A percentile compares a stretch with the other conserved stretches of the same genome.
Conservation (phyloP, 495 filamentous ascomycete species). For the Amniculicola lignicola region DNA sequence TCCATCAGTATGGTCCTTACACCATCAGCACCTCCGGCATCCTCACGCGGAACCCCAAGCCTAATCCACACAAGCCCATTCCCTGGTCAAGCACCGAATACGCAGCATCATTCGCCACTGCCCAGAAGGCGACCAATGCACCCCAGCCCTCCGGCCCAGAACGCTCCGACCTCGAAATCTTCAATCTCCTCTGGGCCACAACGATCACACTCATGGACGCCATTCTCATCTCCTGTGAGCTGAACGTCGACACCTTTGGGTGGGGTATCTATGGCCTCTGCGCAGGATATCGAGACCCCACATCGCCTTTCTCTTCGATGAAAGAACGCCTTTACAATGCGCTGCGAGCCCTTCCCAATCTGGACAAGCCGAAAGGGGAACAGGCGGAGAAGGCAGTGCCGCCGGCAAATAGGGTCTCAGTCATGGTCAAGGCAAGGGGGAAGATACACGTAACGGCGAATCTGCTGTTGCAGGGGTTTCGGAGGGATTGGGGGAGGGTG, state of each 20-base stretch:
- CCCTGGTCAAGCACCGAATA: no score
- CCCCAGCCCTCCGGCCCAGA: not conserved
- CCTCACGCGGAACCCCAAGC: no score
- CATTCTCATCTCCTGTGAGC: not conserved
- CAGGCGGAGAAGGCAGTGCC: not conserved
- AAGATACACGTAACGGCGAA: slow-evolving; percentile 1
- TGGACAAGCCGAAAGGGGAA: not conserved
- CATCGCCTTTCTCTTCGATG: not conserved
- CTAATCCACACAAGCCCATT: no score
- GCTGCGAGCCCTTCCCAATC: not conserved
- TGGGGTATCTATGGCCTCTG: slow-evolving; percentile 16
- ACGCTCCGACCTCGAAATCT: not conserved
- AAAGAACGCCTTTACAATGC: not conserved
- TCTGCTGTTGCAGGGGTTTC: slow-evolving; percentile 6
- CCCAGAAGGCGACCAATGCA: not conserved
- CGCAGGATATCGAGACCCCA: slow-evolving; percentile 1
- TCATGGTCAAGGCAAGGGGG: not conserved
- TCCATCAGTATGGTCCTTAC: not conserved
- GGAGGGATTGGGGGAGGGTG: slow-evolving; percentile 1
- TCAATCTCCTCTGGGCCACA: slow-evolving; percentile 2
- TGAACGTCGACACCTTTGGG: not conserved
- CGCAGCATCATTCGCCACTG: not conserved
- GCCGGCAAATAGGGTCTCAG: not conserved
- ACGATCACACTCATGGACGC: not conserved
- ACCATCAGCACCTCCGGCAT: not conserved